phyloP scores from a whole-genome alignment of 2,329 filamentous ascomycete genomes.

The Xylaria sp. region DNA sequence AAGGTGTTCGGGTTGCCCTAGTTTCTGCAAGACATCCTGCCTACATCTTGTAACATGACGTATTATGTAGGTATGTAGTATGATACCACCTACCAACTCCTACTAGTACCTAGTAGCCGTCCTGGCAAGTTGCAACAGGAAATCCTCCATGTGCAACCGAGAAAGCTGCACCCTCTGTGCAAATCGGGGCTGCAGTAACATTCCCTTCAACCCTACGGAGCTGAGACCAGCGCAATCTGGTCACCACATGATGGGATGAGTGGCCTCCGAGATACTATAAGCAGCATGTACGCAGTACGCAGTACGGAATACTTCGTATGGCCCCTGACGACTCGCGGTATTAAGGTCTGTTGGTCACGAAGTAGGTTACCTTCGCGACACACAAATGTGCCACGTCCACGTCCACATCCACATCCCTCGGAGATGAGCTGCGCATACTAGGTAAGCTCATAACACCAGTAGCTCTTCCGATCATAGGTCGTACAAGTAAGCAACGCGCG shows the following conservation, averaged over 20 bases:
- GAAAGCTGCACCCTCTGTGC: background rate
- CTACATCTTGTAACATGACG: background rate
- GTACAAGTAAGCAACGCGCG: background rate
- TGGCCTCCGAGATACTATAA: slow-evolving; percentile 22
- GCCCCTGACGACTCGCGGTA: background rate
- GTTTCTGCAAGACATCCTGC: background rate
- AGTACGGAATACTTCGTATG: background rate
- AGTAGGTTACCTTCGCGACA: slow-evolving; percentile 16
- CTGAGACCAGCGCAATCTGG: slow-evolving; percentile 10
- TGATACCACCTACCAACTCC: background rate
- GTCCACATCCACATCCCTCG: slow-evolving; percentile 3
- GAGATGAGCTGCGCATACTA: slow-evolving; percentile 10
- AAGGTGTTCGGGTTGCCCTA: background rate
- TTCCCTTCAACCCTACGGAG: background rate
- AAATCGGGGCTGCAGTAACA: background rate
- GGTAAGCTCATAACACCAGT: background rate
- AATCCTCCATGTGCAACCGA: background rate
- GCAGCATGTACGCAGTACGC: too few species aligned
- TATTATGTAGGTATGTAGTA: background rate
- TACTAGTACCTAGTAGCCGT: background rate
- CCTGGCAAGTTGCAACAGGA: background rate
- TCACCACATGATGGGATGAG: slow-evolving; percentile 16
- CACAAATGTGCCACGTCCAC: slow-evolving; percentile 16
- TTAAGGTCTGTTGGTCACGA: slow-evolving; percentile 20
- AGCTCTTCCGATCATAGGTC: background rate